phyloP scores from a whole-genome alignment of 1,139 yeast genomes.

The Magnusiomyces magnusii region DNA sequence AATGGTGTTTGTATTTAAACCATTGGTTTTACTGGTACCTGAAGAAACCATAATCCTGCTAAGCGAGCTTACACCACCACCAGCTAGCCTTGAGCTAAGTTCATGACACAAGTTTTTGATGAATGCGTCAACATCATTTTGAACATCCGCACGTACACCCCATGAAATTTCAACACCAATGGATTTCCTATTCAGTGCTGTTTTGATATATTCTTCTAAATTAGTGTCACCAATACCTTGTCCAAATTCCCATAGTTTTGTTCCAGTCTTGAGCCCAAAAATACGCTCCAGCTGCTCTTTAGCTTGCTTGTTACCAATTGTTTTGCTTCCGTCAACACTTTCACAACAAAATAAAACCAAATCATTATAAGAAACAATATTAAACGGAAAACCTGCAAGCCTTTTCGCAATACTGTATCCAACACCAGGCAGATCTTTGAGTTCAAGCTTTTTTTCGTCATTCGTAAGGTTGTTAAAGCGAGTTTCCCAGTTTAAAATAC shows the following conservation, averaged over 20 bases:
- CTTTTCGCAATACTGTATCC: slow-evolving; percentile 50
- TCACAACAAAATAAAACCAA: neutral
- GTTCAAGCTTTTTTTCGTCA: slow-evolving; percentile 21
- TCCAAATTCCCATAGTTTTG: slow-evolving; percentile 49
- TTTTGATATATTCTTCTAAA: slow-evolving; percentile 34
- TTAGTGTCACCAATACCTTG: slow-evolving; percentile 62
- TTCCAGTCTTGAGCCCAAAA: slow-evolving; percentile 67
- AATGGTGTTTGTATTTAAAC: neutral
- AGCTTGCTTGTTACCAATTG: neutral
- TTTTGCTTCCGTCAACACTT: neutral
- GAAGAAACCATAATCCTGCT: slow-evolving; percentile 18
- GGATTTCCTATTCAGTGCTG: slow-evolving; percentile 53
- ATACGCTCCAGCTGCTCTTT: slow-evolving; percentile 30
- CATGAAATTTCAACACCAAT: slow-evolving; percentile 86
- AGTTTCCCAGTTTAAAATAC: slow-evolving; percentile 26
- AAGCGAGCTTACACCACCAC: slow-evolving; percentile 2
- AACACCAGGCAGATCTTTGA: slow-evolving; percentile 76
- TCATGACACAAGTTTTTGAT: slow-evolving; percentile 53
- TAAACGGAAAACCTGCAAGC: slow-evolving; percentile 28
- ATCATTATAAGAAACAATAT: neutral
- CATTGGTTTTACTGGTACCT: slow-evolving; percentile 25
- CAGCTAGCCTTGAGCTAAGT: slow-evolving; percentile 44
- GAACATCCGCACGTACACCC: slow-evolving; percentile 69
- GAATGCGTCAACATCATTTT: slow-evolving; percentile 57
- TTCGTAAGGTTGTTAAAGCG: neutral